Evolutionary conservation across 441 rosid species (phyloP).

Genomic region (Erysimum cheiri): DNA sequence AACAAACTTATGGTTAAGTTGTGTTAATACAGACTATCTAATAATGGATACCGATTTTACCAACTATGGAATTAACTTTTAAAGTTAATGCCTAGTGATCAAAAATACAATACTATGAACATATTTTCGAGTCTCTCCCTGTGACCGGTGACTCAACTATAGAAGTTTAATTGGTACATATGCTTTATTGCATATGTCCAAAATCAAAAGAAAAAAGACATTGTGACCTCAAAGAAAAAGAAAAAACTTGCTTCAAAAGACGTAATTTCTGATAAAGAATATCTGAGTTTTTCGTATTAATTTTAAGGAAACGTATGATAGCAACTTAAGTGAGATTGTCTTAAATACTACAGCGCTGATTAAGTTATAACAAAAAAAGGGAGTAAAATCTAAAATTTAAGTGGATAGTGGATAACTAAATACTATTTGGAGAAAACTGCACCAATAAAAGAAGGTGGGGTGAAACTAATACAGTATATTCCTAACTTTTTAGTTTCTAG

Average conservation of each 20-base stretch:
- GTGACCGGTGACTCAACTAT: not conserved
- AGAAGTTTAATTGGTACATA: not conserved
- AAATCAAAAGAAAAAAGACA: no score
- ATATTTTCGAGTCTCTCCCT: not conserved
- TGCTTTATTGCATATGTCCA: no score
- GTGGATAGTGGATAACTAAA: not conserved
- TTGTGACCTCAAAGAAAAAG: not conserved
- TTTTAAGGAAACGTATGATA: not conserved
- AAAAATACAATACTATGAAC: not conserved
- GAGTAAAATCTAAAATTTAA: not conserved
- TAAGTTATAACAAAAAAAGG: not conserved
- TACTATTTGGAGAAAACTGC: constrained; percentile 1
- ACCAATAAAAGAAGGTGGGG: not conserved
- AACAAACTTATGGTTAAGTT: not conserved
- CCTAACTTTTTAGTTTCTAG: not conserved
- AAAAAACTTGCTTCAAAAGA: not conserved
- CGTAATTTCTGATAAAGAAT: not conserved
- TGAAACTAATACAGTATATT: not conserved
- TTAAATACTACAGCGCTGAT: not conserved
- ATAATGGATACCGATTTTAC: not conserved
- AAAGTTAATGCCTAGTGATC: not conserved
- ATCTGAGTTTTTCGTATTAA: not conserved
- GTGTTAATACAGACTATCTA: not conserved
- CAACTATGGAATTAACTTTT: not conserved
- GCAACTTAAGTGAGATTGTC: no score